Conservation (phyloP, 2,329 filamentous ascomycete species). For the Dryadomyces quercivorus region DNA sequence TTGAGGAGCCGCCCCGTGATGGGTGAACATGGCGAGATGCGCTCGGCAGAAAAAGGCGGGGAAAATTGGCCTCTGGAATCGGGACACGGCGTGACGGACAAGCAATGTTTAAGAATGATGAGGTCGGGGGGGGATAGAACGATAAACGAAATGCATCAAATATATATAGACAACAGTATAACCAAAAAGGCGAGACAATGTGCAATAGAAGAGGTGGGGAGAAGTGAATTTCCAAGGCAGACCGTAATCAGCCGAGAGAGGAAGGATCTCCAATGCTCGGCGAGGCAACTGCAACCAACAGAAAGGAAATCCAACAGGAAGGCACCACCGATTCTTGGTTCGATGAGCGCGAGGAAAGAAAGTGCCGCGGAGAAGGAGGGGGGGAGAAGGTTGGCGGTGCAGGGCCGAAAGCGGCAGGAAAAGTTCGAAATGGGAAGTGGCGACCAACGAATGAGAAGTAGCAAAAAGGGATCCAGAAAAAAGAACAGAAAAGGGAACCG, state of each 20-base stretch:
- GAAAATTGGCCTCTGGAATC: neutral
- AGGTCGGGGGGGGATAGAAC: neutral
- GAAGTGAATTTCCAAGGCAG: neutral
- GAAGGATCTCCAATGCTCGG: too few relatives aligned
- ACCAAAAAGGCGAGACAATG: neutral
- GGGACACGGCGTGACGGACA: neutral
- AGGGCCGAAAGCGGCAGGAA: neutral
- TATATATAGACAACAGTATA: neutral
- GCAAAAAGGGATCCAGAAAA: neutral
- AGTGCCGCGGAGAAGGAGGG: too few relatives aligned
- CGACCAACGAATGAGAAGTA: neutral
- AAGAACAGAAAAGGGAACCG: neutral
- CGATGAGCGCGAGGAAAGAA: too few relatives aligned
- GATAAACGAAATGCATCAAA: neutral
- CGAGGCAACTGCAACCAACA: too few relatives aligned
- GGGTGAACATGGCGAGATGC: slow-evolving; percentile 8
- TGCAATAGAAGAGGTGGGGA: neutral
- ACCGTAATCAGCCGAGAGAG: too few relatives aligned
- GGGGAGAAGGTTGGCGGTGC: too few relatives aligned
- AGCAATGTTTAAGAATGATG: neutral
- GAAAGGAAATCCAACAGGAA: too few relatives aligned
- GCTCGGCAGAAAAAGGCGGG: neutral
- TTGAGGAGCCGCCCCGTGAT: slow-evolving; percentile 8
- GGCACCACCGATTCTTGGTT: too few relatives aligned
- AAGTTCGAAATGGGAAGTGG: neutral